phyloP scores from a whole-genome alignment of 208 protist species.

The Leishmania lainsoni region DNA sequence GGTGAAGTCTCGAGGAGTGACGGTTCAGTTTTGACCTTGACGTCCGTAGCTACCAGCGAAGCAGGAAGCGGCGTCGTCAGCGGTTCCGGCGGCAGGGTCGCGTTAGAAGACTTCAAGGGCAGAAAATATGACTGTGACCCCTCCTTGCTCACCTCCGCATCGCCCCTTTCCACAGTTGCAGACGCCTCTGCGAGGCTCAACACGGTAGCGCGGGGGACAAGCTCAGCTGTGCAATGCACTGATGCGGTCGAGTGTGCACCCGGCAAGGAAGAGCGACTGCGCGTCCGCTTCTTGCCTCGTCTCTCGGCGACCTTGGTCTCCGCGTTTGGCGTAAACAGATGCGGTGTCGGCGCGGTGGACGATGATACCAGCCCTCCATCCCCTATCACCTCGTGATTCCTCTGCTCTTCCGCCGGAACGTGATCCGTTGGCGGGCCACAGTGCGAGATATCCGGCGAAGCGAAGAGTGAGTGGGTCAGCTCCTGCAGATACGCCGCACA shows the following conservation, averaged over 20 bases:
- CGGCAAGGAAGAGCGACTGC: constrained; percentile 8
- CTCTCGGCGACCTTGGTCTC: not conserved
- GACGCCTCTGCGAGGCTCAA: not conserved
- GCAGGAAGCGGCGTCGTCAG: not conserved
- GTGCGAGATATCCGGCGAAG: not conserved
- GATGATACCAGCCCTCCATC: not conserved
- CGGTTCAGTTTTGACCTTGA: not conserved
- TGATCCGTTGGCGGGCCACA: not conserved
- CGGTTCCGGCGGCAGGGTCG: not conserved
- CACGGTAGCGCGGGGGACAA: not conserved
- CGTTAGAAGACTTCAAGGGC: not conserved
- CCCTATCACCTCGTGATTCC: no score
- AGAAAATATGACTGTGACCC: not conserved
- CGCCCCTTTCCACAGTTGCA: not conserved
- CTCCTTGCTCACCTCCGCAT: not conserved
- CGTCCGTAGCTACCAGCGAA: not conserved
- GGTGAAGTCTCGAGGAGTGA: not conserved
- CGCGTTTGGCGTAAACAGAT: constrained; percentile 2
- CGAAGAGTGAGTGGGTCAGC: not conserved
- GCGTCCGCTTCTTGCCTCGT: constrained; percentile 4
- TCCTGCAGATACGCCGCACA: constrained; percentile 11
- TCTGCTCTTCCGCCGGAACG: not conserved
- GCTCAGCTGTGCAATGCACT: not conserved
- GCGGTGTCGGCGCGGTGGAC: not conserved
- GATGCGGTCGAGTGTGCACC: not conserved